phyloP scores from a whole-genome alignment of 106 monocot genomes.

The Dendrobium officinale region DNA sequence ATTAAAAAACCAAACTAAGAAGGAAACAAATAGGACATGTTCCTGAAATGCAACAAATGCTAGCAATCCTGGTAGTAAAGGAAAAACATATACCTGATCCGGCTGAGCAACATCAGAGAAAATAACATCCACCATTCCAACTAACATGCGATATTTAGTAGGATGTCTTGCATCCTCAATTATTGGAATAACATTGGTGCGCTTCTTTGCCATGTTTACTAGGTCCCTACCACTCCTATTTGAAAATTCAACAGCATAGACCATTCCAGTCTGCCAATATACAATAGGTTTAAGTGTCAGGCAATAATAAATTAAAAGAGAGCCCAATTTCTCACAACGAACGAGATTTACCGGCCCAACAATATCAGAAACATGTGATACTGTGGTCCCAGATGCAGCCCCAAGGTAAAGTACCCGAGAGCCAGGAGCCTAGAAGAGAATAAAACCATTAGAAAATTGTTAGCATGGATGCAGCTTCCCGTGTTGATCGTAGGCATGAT shows the following conservation, averaged over 20 bases:
- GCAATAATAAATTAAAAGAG: not conserved
- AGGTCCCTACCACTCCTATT: slow-evolving; percentile 94
- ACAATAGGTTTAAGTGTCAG: not conserved
- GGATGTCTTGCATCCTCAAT: slow-evolving; percentile 99
- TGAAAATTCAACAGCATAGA: slow-evolving; percentile 97
- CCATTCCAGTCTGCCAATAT: slow-evolving; percentile 61
- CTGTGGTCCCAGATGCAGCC: slow-evolving; percentile 93
- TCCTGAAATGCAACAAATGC: not conserved
- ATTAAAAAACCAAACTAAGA: not conserved
- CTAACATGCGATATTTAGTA: slow-evolving; percentile 87
- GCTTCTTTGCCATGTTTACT: slow-evolving; percentile 96
- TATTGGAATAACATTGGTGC: slow-evolving; percentile 94
- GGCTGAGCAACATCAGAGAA: slow-evolving; percentile 99
- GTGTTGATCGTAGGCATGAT: not conserved
- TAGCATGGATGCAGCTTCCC: not conserved
- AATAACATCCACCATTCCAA: slow-evolving; percentile 97
- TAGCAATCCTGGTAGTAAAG: not conserved
- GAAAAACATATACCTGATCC: slow-evolving; percentile 61
- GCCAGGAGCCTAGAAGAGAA: slow-evolving; percentile 52
- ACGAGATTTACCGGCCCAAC: slow-evolving; percentile 79
- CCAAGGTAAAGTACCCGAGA: slow-evolving; percentile 81
- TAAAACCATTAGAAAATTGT: not conserved
- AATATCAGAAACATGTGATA: slow-evolving; percentile 97
- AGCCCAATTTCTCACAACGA: not conserved
- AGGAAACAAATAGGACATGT: not conserved